A percentile compares a stretch with the other conserved stretches of the same genome.
Conservation (phyloP, 257 asterid species). For the Echites panduratus region DNA sequence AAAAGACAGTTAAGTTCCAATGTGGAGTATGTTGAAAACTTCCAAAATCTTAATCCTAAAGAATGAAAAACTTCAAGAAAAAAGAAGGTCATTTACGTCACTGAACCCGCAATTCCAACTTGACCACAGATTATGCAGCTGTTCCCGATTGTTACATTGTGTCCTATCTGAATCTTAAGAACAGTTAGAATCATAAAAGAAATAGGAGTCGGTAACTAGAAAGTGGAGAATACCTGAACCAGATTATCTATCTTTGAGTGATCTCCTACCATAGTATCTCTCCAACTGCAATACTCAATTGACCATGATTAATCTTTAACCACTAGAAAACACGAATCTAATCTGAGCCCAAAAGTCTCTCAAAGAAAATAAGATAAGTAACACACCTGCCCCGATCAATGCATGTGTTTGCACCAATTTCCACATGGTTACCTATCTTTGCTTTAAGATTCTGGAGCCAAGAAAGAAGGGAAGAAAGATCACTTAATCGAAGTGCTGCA, state of each 20-base stretch:
- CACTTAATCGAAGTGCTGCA: not conserved
- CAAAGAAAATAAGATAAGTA: constrained; percentile 4
- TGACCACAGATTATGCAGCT: constrained; percentile 85
- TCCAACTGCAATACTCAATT: constrained; percentile 59
- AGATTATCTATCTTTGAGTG: constrained; percentile 85
- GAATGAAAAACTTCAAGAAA: not conserved
- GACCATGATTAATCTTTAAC: constrained; percentile 7
- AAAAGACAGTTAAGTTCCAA: not conserved
- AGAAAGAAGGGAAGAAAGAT: not conserved
- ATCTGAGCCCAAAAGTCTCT: constrained; percentile 8
- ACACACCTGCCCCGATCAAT: constrained; percentile 90
- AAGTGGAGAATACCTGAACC: constrained; percentile 61
- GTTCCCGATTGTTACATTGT: constrained; percentile 71
- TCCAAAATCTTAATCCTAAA: not conserved
- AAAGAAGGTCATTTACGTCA: constrained; percentile 38
- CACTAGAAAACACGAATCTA: not conserved
- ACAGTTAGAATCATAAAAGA: constrained; percentile 9
- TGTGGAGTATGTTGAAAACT: not conserved
- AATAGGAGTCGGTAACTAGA: constrained; percentile 2
- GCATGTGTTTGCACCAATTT: constrained; percentile 89
- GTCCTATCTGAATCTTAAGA: constrained; percentile 63
- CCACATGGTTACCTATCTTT: constrained; percentile 73
- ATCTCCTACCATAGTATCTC: constrained; percentile 81
- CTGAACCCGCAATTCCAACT: constrained; percentile 94
- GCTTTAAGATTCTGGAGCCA: constrained; percentile 53